phyloP scores from a whole-genome alignment of 1,139 yeast genomes.

The Scheffersomyces illinoinensis region DNA sequence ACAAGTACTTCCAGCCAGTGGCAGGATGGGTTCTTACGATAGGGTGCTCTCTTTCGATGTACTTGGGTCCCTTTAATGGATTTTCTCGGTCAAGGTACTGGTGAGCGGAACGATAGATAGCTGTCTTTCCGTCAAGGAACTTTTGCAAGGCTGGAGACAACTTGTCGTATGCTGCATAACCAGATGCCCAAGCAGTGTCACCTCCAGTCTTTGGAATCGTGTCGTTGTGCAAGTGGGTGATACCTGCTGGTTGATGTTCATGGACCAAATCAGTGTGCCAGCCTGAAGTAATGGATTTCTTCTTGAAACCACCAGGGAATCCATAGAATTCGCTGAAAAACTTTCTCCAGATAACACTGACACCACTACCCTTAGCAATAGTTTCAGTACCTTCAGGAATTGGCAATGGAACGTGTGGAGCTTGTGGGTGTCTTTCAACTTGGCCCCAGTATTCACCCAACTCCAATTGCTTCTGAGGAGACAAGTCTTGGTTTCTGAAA shows the following conservation, averaged over 20 bases:
- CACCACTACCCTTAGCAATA: slow-evolving; percentile 10
- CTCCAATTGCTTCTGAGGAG: slow-evolving; percentile 45
- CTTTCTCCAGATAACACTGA: slow-evolving; percentile 16
- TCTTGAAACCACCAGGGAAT: slow-evolving; percentile 11
- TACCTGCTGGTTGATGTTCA: slow-evolving; percentile 18
- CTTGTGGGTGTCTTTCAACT: slow-evolving; percentile 50
- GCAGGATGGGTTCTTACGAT: slow-evolving; percentile 18
- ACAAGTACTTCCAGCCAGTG: slow-evolving; percentile 18
- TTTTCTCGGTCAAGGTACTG: slow-evolving; percentile 20
- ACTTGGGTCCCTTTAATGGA: slow-evolving; percentile 20
- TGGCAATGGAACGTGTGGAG: slow-evolving; percentile 38
- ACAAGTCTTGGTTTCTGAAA: slow-evolving; percentile 46
- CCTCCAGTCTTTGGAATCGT: slow-evolving; percentile 17
- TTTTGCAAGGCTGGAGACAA: slow-evolving; percentile 22
- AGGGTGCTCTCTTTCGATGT: slow-evolving; percentile 20
- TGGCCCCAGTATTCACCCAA: slow-evolving; percentile 47
- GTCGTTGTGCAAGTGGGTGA: slow-evolving; percentile 18
- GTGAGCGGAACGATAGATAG: slow-evolving; percentile 23
- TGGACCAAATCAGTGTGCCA: slow-evolving; percentile 21
- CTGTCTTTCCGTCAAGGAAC: slow-evolving; percentile 25
- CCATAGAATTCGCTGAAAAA: slow-evolving; percentile 10
- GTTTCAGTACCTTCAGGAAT: slow-evolving; percentile 1
- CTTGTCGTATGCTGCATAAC: slow-evolving; percentile 24
- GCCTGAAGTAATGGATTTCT: slow-evolving; percentile 8
- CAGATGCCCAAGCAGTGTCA: slow-evolving; percentile 18